Evolutionary conservation across 495 filamentous ascomycete species (phyloP), one percentile per base, ranked within the genome.

Genomic region (Letharia lupina): DNA sequence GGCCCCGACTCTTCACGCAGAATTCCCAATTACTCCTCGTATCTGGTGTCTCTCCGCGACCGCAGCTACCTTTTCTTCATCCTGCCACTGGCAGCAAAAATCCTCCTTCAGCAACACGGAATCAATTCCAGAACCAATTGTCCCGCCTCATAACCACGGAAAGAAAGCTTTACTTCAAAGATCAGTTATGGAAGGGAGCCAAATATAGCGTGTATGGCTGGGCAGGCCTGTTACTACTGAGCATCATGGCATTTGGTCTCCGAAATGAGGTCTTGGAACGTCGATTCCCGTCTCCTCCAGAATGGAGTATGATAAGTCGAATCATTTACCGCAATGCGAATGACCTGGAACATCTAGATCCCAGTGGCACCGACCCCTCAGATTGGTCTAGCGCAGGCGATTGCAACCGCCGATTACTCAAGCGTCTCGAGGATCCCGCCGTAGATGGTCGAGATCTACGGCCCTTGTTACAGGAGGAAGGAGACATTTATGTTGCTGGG

Each of bases 41-140:
- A 67, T 80, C 81, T 33, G 73, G 74, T 15, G 71, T 75, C 23
- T 70, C 74, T 18, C 77, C 78, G 33, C 86, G 91, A n/a, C 91
- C 91, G 39, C 88, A 93, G 72, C 77, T 94, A 37, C 89, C 89
- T 28, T 96, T 91, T 74, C 87, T 91, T 72, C 82, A 83, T 62
- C 83, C 82, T 44, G 72, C 77, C n/a, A 70, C 79, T 42, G 75
- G 73, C 42, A 73, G 64, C 41, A 75, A 73, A 28, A 71, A 71
- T 62, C 69, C 77, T 18, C 76, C 75, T 50, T 73, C 74, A 20
- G 69, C 76, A 20, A 76, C 75, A 47, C 60, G 58, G 11, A 80
- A 76, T 73, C 72, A 80, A 65, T 70, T 77, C 18, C 78, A 78
- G 68, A 80, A 81, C 50, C 84, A 86, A 35, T 81, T 86, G 47